phyloP scores from a whole-genome alignment of 1,139 yeast species.

The Fermentozyma sake region DNA sequence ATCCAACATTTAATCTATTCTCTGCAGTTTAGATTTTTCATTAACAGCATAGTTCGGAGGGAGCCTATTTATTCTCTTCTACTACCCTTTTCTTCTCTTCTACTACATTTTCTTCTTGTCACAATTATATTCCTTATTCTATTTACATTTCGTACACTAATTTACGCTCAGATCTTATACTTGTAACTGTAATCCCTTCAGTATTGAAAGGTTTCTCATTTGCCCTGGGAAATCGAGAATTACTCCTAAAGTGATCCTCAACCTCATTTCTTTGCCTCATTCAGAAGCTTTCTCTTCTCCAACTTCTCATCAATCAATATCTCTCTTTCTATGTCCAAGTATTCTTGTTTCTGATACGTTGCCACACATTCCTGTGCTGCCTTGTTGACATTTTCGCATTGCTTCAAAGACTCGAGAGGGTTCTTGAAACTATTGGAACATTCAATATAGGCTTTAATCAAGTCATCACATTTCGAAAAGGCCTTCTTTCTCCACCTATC shows the following conservation, averaged over 20 bases:
- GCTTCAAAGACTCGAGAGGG: conserved; percentile 61
- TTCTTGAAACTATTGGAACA: conserved; percentile 36
- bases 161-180: no score
- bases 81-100: neutral
- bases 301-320: conserved; percentile 54
- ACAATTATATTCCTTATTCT: neutral
- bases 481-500: conserved; percentile 75
- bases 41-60: no score
- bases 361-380: conserved; percentile 52
- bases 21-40: no score
- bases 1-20: no score
- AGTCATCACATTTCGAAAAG: conserved; percentile 65
- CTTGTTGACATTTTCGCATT: conserved; percentile 33
- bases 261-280: conserved; percentile 2
- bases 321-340: conserved; percentile 70
- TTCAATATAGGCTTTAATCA: conserved; percentile 47
- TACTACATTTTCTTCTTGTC: neutral
- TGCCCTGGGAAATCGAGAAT: no score
- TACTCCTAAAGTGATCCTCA: no score
- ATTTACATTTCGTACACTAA: conserved; percentile 2
- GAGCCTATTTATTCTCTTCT: conserved; percentile 1
- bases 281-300: conserved; percentile 22
- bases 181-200: no score
- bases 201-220: no score
- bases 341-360: conserved; percentile 61